Conservation (phyloP, 768 basidiomycete genomes). For the Dictyophora rubrovolvata region DNA sequence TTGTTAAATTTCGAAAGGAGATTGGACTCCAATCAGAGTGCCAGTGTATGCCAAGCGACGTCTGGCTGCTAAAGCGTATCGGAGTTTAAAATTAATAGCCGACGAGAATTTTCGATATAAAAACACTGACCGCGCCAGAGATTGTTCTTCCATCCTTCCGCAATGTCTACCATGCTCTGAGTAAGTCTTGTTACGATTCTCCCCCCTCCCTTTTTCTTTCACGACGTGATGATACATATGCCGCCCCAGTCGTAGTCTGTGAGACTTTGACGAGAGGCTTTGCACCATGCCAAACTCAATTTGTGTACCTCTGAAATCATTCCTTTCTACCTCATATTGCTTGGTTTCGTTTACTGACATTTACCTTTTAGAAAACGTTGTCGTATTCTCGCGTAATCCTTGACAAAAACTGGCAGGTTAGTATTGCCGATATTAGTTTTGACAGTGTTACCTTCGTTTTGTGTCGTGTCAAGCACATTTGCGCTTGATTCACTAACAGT, state of each 20-base stretch:
- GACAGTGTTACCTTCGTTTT: not conserved
- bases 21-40: too few species aligned
- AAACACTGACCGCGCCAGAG: not conserved
- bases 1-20: too few species aligned
- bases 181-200: not conserved
- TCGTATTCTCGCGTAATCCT: too few species aligned
- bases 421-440: not conserved
- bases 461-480: not conserved
- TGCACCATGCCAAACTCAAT: constrained; percentile 53
- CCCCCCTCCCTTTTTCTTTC: not conserved
- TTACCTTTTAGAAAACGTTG: constrained; percentile 6
- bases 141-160: not conserved
- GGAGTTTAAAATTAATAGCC: too few species aligned
- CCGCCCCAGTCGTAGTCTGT: constrained; percentile 66
- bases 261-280: constrained; percentile 52
- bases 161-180: not conserved
- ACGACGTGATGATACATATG: constrained; percentile 49
- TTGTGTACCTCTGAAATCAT: constrained; percentile 49
- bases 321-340: not conserved
- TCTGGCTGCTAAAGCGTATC: too few species aligned
- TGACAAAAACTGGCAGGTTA: not conserved
- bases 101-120: too few species aligned
- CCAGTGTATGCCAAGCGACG: too few species aligned
- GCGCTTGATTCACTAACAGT: not conserved
- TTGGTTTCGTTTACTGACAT: not conserved